Evolutionary conservation across 345 rosid genomes (phyloP).

Genomic region (Camelina sativa): DNA sequence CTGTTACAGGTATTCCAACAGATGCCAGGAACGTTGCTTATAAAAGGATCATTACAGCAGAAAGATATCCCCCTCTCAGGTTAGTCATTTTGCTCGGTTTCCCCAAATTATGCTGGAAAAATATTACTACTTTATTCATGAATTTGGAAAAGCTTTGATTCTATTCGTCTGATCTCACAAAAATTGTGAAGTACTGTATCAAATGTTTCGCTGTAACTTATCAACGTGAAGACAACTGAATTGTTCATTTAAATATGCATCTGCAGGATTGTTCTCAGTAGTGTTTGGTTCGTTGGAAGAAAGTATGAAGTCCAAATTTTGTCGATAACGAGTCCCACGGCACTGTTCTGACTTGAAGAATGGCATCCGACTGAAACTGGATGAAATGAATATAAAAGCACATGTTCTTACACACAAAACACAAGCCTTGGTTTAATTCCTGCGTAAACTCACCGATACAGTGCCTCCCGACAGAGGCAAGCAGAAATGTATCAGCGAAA

Average conservation of each 20-base stretch:
- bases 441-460: background rate
- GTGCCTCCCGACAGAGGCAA: background rate
- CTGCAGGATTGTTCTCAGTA: slow-evolving; percentile 65
- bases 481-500: background rate
- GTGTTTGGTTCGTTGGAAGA: slow-evolving; percentile 61
- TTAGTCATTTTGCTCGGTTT: slow-evolving; percentile 34
- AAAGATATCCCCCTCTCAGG: slow-evolving; percentile 63
- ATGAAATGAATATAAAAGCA: background rate
- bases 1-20: slow-evolving; percentile 74
- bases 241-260: slow-evolving; percentile 10
- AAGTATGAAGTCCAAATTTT: slow-evolving; percentile 56
- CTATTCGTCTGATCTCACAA: background rate
- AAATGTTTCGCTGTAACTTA: background rate
- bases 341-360: slow-evolving; percentile 16
- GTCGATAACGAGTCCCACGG: slow-evolving; percentile 29
- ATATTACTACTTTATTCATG: slow-evolving; percentile 10
- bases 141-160: slow-evolving; percentile 10
- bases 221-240: background rate
- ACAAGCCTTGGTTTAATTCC: slow-evolving; percentile 1
- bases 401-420: slow-evolving; percentile 11
- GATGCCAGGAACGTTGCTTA: slow-evolving; percentile 79
- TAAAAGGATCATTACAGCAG: slow-evolving; percentile 72
- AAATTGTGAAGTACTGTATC: background rate
- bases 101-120: background rate
- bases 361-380: background rate